Conservation (phyloP, 306 rosid species). For the Cucurbita maxima region DNA sequence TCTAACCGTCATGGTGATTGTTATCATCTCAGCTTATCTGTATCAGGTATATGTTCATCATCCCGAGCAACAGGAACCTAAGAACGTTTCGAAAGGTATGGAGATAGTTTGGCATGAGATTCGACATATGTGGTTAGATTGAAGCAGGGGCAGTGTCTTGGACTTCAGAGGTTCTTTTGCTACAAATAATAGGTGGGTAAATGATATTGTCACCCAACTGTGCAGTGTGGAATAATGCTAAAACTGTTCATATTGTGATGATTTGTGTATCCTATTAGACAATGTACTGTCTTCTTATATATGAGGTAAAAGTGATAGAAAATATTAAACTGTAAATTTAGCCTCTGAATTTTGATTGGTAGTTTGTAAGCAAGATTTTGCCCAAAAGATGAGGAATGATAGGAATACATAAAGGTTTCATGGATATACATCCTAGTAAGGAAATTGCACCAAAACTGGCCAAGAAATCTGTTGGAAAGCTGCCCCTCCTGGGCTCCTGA, state of each 20-base stretch:
- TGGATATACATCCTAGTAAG: not conserved
- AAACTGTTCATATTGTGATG: not conserved
- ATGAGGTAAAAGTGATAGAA: not conserved
- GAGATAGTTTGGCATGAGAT: conserved; percentile 45
- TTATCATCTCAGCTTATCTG: conserved; percentile 16
- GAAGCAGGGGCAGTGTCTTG: not conserved
- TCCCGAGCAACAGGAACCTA: not conserved
- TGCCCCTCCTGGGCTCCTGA: not conserved
- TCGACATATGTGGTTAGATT: conserved; percentile 51
- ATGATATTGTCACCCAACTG: not conserved
- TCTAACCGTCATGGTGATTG: conserved; percentile 24
- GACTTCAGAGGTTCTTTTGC: not conserved
- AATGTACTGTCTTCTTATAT: not conserved
- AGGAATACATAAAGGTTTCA: not conserved
- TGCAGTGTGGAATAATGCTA: not conserved
- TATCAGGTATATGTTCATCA: conserved; percentile 4
- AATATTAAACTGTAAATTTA: too few species aligned
- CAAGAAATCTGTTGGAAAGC: not conserved
- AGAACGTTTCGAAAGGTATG: not conserved
- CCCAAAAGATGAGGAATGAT: not conserved
- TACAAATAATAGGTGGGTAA: not conserved
- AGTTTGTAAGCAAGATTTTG: not conserved
- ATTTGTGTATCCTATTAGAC: not conserved
- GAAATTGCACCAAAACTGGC: not conserved
- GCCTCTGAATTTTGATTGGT: too few species aligned